Evolutionary conservation across 495 filamentous ascomycete species (phyloP).

Genomic region (Sabuloglossum arenarium): DNA sequence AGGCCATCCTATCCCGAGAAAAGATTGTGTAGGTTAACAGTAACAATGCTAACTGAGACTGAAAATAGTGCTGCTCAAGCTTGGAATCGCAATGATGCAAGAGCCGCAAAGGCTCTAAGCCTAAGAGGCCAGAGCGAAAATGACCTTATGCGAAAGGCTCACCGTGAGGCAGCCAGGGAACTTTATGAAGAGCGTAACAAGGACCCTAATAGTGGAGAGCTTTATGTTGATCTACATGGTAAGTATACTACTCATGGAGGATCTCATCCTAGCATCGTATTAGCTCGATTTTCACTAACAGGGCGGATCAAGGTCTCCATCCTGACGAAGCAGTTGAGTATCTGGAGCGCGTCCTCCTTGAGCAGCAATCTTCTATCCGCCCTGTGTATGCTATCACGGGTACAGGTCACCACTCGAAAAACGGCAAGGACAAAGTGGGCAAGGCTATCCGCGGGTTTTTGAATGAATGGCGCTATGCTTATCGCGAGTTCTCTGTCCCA

Average conservation of each 20-base stretch:
- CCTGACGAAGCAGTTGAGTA: conserved; percentile 95
- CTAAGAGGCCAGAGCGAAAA: conserved; percentile 93
- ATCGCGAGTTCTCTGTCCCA: conserved; percentile 86
- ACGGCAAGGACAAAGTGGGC: conserved; percentile 95
- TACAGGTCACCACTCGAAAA: conserved; percentile 94
- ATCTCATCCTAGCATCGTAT: background rate
- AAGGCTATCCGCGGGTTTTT: conserved; percentile 81
- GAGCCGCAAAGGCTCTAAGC: conserved; percentile 85
- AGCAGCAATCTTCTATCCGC: conserved; percentile 31
- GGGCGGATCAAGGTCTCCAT: conserved; percentile 35
- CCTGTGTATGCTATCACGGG: conserved; percentile 91
- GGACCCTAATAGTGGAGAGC: conserved; percentile 35
- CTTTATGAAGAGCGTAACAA: conserved; percentile 93
- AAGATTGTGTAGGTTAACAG: conserved; percentile 5
- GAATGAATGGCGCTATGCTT: conserved; percentile 89
- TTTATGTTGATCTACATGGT: conserved; percentile 87
- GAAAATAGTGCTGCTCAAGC: conserved; percentile 73
- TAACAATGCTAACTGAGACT: background rate
- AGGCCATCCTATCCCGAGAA: background rate
- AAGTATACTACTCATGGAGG: conserved; percentile 2
- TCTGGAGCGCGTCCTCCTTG: conserved; percentile 64
- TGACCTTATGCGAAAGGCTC: conserved; percentile 87
- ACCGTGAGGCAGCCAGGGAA: conserved; percentile 78
- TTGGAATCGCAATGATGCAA: conserved; percentile 97
- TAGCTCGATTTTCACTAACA: background rate